These are phyloP conservation scores for Pseudopyricularia javanii DNA, from an alignment of 2,329 filamentous ascomycete species.

Conservation along the genomic window DNA sequence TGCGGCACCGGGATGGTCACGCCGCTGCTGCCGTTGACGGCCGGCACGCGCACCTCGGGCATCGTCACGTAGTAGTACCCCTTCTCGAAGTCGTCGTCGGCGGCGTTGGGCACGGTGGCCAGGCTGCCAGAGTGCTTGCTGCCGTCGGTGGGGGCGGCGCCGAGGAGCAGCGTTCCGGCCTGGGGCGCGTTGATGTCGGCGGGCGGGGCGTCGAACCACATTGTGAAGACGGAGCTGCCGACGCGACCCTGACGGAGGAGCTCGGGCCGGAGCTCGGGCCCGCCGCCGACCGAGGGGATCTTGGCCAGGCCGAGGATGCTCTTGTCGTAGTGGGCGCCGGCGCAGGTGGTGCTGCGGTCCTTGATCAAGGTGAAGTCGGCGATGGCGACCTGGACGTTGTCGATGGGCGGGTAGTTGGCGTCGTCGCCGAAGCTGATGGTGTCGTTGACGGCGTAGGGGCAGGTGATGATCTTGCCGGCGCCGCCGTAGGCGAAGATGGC, in stretches of 20 bases:
- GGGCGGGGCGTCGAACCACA: slow-evolving; percentile 20
- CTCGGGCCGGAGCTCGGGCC: slow-evolving; percentile 18
- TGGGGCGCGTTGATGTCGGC: slow-evolving; percentile 10
- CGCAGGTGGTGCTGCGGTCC: slow-evolving; percentile 7
- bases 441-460: slow-evolving; percentile 9
- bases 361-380: slow-evolving; percentile 11
- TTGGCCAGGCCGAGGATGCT: slow-evolving; percentile 17
- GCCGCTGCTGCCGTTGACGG: background rate
- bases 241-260: slow-evolving; percentile 16
- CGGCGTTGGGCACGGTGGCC: slow-evolving; percentile 16
- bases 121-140: slow-evolving; percentile 19
- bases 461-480: slow-evolving; percentile 8
- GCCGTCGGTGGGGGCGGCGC: slow-evolving; percentile 19
- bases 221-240: slow-evolving; percentile 14
- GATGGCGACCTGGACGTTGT: slow-evolving; percentile 14
- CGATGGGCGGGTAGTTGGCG: slow-evolving; percentile 4
- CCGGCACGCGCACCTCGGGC: background rate
- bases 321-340: slow-evolving; percentile 12
- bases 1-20: background rate
- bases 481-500: slow-evolving; percentile 8
- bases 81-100: slow-evolving; percentile 8
- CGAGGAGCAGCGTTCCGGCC: slow-evolving; percentile 17
- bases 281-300: slow-evolving; percentile 8
- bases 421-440: slow-evolving; percentile 12
- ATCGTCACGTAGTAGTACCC: background rate